phyloP scores from a whole-genome alignment of 2,329 filamentous ascomycete species.

The Ambrosiella cleistominuta region DNA sequence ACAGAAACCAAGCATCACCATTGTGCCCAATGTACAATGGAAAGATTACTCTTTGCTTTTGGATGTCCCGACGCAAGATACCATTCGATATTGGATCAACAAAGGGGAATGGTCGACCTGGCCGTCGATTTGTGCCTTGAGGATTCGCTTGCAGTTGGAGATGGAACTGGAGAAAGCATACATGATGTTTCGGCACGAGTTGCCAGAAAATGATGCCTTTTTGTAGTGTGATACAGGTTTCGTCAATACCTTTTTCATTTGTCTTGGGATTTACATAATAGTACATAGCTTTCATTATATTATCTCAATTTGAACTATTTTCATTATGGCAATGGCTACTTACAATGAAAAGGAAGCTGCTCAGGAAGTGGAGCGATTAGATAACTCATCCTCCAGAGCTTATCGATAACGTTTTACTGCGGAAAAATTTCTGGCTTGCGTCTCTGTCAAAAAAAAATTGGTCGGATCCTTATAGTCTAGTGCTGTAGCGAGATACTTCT shows the following conservation, averaged over 20 bases:
- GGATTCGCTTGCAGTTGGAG: conserved; percentile 69
- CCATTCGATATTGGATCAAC: conserved; percentile 68
- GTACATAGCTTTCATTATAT: too few relatives aligned
- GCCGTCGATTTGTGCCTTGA: conserved; percentile 70
- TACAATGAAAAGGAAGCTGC: too few relatives aligned
- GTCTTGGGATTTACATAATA: too few relatives aligned
- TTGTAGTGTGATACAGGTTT: neutral
- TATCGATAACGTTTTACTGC: conserved; percentile 11
- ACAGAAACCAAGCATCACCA: conserved; percentile 46
- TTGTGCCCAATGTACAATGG: conserved; percentile 62
- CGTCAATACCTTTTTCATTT: neutral
- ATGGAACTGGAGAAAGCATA: conserved; percentile 76
- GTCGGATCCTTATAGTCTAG: neutral
- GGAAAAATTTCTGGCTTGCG: conserved; percentile 12
- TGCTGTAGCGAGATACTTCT: neutral
- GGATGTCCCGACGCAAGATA: conserved; percentile 62
- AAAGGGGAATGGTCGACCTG: conserved; percentile 77
- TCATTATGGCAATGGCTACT: too few relatives aligned
- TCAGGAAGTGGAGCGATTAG: conserved; percentile 8
- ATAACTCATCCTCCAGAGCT: neutral
- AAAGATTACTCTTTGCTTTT: conserved; percentile 61
- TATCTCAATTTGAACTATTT: too few relatives aligned
- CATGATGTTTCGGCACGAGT: conserved; percentile 48
- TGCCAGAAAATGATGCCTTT: conserved; percentile 13
- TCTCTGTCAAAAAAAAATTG: neutral